Base-by-base conservation (phyloP, 495 filamentous ascomycete species). In the Physcia stellaris region DNA sequence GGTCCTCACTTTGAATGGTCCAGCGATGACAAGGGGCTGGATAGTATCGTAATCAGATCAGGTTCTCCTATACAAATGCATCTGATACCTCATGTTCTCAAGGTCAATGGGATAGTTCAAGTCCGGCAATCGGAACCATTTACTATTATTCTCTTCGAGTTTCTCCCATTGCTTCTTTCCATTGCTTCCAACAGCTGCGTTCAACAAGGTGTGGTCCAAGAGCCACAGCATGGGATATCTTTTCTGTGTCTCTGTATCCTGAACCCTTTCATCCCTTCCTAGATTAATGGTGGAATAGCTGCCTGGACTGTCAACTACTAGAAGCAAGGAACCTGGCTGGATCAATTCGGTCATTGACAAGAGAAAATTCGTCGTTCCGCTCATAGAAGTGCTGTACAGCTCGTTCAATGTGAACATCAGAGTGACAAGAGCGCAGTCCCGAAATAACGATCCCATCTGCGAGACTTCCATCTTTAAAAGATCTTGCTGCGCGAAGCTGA, bases 381-480 rank as follows among this genome's bases (percentile, higher is more conserved):
- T 61, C 38, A 86, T 65, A 2, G 83, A 86, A 7, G 76, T 68
- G 0, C 72, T 66, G 63, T 94, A 95, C 3, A 98, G 78, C 59
- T 98, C 90, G 56, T 95, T 96, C n/a, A 95, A 71, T 0, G 87
- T 94, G 67, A 95, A 96, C 58, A 95, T 76, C 1, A 95, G 57
- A 0, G 90, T 94, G 4, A 90, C 64, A 0, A 96, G 64, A 2
- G 57, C 45, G 32, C 57, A 68, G 36, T 42, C 43, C 29, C 40
- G 12, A 2, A 77, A 39, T 1, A 75, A 28, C 7, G 49, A 35
- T 9, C 49, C 31, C 3, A 83, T 54, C 0, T 56, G 52, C 0
- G 54, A 40, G 6, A 61, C 57, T 2, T 57, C 45, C 1, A 77
- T 44, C 4, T 55, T 40, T 1, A 95, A 69, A 13, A 84, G 59